Conservation (phyloP, 2,329 filamentous ascomycete species). For the Raffaelea deltoideospora region DNA sequence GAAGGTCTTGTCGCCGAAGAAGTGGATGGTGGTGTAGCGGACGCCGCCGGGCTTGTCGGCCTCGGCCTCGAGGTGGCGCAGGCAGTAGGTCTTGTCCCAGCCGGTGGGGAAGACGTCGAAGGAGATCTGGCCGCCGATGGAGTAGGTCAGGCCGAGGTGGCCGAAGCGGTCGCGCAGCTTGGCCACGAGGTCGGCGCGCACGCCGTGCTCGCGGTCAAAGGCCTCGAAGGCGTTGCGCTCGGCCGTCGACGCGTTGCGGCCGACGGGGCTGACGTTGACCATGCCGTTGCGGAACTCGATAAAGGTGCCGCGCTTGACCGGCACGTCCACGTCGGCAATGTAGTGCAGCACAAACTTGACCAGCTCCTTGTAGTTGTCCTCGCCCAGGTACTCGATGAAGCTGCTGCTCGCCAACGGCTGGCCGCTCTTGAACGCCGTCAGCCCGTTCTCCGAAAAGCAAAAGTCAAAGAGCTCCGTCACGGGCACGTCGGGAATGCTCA, state of each 20-base stretch:
- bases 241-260: conserved; percentile 66
- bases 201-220: conserved; percentile 64
- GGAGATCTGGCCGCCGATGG: conserved; percentile 92
- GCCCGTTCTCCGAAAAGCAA: conserved; percentile 92
- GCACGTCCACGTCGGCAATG: conserved; percentile 70
- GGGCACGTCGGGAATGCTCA: conserved; percentile 50
- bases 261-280: conserved; percentile 73
- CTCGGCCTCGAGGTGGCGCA: conserved; percentile 74
- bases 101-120: conserved; percentile 95
- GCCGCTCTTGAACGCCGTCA: conserved; percentile 79
- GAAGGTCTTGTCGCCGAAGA: conserved; percentile 94
- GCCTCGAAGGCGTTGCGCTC: conserved; percentile 73
- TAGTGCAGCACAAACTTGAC: conserved; percentile 66
- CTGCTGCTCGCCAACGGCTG: conserved; percentile 58
- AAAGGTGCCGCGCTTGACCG: conserved; percentile 72
- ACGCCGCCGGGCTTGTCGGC: conserved; percentile 54
- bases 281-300: conserved; percentile 85
- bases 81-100: conserved; percentile 98
- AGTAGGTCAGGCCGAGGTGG: conserved; percentile 76
- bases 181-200: conserved; percentile 63
- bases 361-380: conserved; percentile 65
- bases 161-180: conserved; percentile 67
- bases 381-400: conserved; percentile 87
- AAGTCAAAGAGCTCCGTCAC: conserved; percentile 90
- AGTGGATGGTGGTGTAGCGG: conserved; percentile 78